phyloP scores from a whole-genome alignment of 257 asterid genomes.

The Nyctanthes arbortristis region DNA sequence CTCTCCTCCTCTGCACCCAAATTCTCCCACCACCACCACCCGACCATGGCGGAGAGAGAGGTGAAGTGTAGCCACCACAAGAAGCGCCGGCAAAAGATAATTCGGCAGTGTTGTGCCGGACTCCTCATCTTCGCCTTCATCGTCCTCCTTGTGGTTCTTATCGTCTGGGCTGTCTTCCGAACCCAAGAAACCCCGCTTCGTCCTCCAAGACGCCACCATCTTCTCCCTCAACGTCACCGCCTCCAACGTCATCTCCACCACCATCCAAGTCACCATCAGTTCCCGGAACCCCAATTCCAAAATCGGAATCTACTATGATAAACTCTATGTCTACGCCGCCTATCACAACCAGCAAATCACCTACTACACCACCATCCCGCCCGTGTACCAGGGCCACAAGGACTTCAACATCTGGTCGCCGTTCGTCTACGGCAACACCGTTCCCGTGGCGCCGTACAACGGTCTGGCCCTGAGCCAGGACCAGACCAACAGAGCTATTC shows the following conservation, averaged over 20 bases:
- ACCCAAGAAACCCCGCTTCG: conserved; percentile 77
- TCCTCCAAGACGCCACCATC: conserved; percentile 94
- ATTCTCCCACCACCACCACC: conserved; percentile 8
- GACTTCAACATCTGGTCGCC: conserved; percentile 86
- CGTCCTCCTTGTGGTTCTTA: conserved; percentile 50
- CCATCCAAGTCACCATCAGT: conserved; percentile 71
- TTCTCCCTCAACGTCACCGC: conserved; percentile 76
- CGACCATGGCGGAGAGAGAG: conserved; percentile 50
- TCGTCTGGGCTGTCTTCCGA: conserved; percentile 78
- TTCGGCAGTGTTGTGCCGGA: conserved; percentile 36
- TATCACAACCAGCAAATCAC: conserved; percentile 81
- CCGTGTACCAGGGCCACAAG: conserved; percentile 84
- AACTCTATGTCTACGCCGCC: conserved; percentile 47
- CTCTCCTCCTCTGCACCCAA: neutral
- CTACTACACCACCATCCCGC: conserved; percentile 56
- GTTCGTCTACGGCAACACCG: conserved; percentile 55
- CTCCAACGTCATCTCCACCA: conserved; percentile 72
- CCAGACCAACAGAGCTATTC: conserved; percentile 52
- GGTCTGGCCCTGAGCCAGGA: conserved; percentile 57
- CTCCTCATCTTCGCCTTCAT: conserved; percentile 47
- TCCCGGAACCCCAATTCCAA: conserved; percentile 73
- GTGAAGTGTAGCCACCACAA: conserved; percentile 84
- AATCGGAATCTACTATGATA: conserved; percentile 74
- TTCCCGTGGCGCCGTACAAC: conserved; percentile 83
- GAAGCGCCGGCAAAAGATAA: conserved; percentile 25